phyloP scores from a whole-genome alignment of 106 monocot species.

The Dendrobium officinale region DNA sequence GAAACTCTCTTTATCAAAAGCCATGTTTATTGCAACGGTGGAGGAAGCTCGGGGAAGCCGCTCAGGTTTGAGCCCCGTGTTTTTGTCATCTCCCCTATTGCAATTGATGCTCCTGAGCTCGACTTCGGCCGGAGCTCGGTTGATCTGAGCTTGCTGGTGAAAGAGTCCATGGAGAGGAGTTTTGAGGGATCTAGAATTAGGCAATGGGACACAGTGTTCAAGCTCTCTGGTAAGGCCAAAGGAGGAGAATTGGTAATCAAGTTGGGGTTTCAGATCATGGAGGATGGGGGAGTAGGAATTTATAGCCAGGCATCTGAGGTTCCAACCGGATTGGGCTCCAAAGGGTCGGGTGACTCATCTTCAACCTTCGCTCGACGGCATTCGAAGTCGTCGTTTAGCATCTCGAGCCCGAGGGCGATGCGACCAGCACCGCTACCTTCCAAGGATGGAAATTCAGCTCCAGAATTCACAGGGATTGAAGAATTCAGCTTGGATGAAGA shows the following conservation, averaged over 20 bases:
- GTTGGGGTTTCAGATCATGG: slow-evolving; percentile 92
- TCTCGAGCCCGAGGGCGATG: slow-evolving; percentile 49
- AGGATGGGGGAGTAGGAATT: slow-evolving; percentile 65
- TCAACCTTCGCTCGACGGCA: slow-evolving; percentile 45
- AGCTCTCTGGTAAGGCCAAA: slow-evolving; percentile 74
- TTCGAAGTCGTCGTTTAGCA: slow-evolving; percentile 77
- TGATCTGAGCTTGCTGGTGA: slow-evolving; percentile 68
- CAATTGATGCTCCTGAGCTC: slow-evolving; percentile 81
- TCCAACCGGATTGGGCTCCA: neutral
- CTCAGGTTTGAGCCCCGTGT: slow-evolving; percentile 61
- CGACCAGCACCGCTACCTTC: neutral
- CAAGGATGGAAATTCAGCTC: neutral
- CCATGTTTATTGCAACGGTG: slow-evolving; percentile 81
- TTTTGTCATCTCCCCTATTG: slow-evolving; percentile 45
- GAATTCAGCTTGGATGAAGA: slow-evolving; percentile 78
- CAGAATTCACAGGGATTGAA: slow-evolving; percentile 60
- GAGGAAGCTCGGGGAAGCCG: slow-evolving; percentile 46
- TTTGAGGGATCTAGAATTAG: slow-evolving; percentile 48
- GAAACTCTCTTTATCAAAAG: slow-evolving; percentile 80
- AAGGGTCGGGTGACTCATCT: slow-evolving; percentile 3
- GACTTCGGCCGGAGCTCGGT: slow-evolving; percentile 56
- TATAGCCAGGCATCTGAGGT: slow-evolving; percentile 27
- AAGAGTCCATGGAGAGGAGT: slow-evolving; percentile 72
- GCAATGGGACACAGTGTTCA: slow-evolving; percentile 59
- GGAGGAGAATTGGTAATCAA: slow-evolving; percentile 73